Percentiles rank a stretch among this genome's conserved stretches.
phyloP scores from a whole-genome alignment of 2,329 filamentous ascomycete genomes.

The Fusarium sp. region DNA sequence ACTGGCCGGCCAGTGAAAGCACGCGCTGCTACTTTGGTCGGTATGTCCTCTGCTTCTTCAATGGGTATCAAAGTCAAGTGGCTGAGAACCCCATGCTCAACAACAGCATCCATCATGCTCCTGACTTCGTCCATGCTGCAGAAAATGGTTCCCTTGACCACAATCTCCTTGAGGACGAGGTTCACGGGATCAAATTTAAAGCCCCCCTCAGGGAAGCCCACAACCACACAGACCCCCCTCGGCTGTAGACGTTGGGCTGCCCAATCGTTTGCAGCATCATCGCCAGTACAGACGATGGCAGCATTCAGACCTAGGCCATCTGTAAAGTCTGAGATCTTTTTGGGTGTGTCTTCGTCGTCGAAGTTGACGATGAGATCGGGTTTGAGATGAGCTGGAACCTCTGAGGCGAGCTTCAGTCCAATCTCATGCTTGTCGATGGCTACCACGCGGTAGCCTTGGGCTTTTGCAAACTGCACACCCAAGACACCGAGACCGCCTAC shows the following conservation, averaged over 20 bases:
- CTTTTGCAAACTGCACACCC: constrained; percentile 45
- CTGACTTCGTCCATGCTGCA: constrained; percentile 29
- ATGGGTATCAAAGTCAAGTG: constrained; percentile 28
- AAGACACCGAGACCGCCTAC: constrained; percentile 45
- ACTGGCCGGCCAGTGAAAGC: constrained; percentile 21
- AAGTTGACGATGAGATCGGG: constrained; percentile 31
- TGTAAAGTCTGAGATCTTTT: constrained; percentile 31
- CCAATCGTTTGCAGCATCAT: constrained; percentile 35
- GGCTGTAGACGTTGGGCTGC: constrained; percentile 26
- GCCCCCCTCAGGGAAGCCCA: constrained; percentile 31
- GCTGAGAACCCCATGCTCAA: constrained; percentile 24
- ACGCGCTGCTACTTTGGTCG: constrained; percentile 8
- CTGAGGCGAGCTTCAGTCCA: constrained; percentile 31
- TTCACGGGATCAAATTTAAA: constrained; percentile 36
- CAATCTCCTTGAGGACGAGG: constrained; percentile 27
- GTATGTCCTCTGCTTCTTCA: constrained; percentile 26
- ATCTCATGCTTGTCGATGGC: constrained; percentile 42
- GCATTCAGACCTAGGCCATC: constrained; percentile 28
- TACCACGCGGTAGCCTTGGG: constrained; percentile 43
- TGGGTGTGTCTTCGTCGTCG: constrained; percentile 7
- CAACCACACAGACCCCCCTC: constrained; percentile 20
- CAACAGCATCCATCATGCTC: constrained; percentile 25
- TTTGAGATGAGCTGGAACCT: constrained; percentile 28
- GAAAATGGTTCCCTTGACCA: constrained; percentile 29
- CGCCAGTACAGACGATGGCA: constrained; percentile 27